These are phyloP conservation scores for Xylariaceae sp. DNA, from an alignment of 2,329 filamentous ascomycete genomes.

Conservation along the genomic window DNA sequence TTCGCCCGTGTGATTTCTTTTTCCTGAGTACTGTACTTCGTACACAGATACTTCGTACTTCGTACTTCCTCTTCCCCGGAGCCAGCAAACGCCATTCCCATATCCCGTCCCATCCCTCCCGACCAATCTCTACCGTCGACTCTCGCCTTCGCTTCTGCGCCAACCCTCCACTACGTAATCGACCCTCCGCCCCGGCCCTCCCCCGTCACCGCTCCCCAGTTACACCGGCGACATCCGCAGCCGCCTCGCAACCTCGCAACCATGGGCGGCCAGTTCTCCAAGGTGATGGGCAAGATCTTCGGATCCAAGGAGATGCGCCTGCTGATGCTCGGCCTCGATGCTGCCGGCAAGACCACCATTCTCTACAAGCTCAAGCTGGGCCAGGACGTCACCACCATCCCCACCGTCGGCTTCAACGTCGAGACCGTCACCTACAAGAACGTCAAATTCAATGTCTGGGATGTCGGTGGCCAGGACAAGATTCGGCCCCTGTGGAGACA, in stretches of 20 bases:
- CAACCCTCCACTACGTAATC: background rate
- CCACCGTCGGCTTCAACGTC: slow-evolving; percentile 98
- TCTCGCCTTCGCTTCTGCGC: background rate
- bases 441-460: slow-evolving; percentile 99
- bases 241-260: background rate
- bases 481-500: slow-evolving; percentile 96
- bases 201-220: background rate
- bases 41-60: too few relatives aligned
- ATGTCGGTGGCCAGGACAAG: slow-evolving; percentile 98
- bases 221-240: background rate
- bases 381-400: slow-evolving; percentile 97
- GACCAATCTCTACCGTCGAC: background rate
- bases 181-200: background rate
- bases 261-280: slow-evolving; percentile 92
- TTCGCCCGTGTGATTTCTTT: background rate
- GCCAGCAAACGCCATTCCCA: background rate
- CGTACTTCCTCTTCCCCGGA: background rate
- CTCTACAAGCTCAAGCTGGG: slow-evolving; percentile 98
- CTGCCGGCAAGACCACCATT: slow-evolving; percentile 97
- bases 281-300: slow-evolving; percentile 98
- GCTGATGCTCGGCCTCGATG: slow-evolving; percentile 95
- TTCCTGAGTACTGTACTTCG: background rate
- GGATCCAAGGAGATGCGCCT: slow-evolving; percentile 99
- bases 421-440: slow-evolving; percentile 99
- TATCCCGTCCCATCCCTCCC: too few relatives aligned